Base-by-base conservation (phyloP, 2,329 filamentous ascomycete genomes). In the Xylaria sp. region DNA sequence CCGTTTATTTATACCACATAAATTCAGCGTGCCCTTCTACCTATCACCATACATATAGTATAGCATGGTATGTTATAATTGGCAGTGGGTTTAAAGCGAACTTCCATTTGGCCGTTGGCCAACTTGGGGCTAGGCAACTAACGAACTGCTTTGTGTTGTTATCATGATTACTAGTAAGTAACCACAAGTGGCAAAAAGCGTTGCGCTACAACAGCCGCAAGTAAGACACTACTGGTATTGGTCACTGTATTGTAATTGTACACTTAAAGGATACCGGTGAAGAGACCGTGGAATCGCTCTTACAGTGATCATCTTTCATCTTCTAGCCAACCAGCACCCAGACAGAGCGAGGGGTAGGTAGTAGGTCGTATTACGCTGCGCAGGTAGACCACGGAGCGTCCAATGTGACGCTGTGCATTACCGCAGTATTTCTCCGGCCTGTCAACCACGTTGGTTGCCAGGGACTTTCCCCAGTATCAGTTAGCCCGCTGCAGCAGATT, bases 371-470 rank as follows among this genome's bases (percentile, higher is more conserved):
- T 63, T 60, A 56, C 55, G 25, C 46, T 57, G 44, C 41, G 25
- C 62, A 63, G 65, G 62, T 63, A 68, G 69, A 66, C 59, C 66
- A 48, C 46, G 28, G 63, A 65, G 54, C 57, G 50, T 54, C 70
- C 60, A 68, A 69, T 76, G 69, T 59, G 62, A 76, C 74, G 63
- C 73, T 74, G 46, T 23, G 20, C 46, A 50, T 9, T 28, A 28
- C 28, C 28, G 28, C 28, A 28, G 28, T 50, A 50, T 70, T 70
- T 52, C 50, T 51, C 60, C 70, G 60, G 58, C 64, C 65, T 70
- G 63, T 69, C 65, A 69, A 75, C 66, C 74, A 76, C 73, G 74
- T 74, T 73, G 70, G 48, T 60, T 25, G 18, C 62, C 68, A 72
- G 73, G 66, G 65, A 70, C 63, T 65, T 70, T 62, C 62, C 65